Conservation (phyloP, 129 eudicot species). For the Lactuca saligna region DNA sequence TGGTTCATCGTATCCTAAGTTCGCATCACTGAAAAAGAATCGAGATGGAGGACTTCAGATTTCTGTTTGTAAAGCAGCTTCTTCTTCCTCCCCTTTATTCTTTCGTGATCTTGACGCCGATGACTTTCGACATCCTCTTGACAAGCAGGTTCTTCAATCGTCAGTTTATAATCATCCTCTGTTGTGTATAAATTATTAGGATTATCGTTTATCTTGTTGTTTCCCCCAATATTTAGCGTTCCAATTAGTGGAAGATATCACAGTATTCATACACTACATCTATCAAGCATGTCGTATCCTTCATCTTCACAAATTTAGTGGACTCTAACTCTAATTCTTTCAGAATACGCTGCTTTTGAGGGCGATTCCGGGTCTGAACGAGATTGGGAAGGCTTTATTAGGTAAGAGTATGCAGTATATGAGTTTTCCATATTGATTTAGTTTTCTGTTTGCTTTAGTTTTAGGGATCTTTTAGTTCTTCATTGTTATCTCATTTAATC, state of each 20-base stretch:
- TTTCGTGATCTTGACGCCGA: slow-evolving; percentile 86
- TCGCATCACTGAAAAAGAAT: slow-evolving; percentile 34
- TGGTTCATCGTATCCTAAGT: slow-evolving; percentile 22
- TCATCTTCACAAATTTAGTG: not conserved
- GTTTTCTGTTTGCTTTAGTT: not conserved
- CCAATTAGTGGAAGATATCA: not conserved
- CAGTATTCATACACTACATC: slow-evolving; percentile 1
- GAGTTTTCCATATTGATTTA: not conserved
- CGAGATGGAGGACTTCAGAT: slow-evolving; percentile 13
- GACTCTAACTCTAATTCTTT: slow-evolving; percentile 1
- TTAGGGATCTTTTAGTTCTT: slow-evolving; percentile 4
- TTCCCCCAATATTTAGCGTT: not conserved
- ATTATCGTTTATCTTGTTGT: not conserved
- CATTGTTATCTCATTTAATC: not conserved
- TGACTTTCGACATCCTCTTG: slow-evolving; percentile 96
- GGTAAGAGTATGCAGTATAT: slow-evolving; percentile 39
- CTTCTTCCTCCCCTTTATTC: slow-evolving; percentile 35
- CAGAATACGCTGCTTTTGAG: slow-evolving; percentile 93
- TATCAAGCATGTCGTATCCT: not conserved
- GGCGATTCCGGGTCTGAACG: slow-evolving; percentile 90
- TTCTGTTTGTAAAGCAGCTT: slow-evolving; percentile 46
- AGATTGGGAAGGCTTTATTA: slow-evolving; percentile 75
- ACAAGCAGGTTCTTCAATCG: slow-evolving; percentile 56
- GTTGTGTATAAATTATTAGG: not conserved
- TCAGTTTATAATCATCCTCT: not conserved